These are phyloP conservation scores for Penicillium lagena DNA, from an alignment of 495 filamentous ascomycete genomes.

Conservation along the genomic window DNA sequence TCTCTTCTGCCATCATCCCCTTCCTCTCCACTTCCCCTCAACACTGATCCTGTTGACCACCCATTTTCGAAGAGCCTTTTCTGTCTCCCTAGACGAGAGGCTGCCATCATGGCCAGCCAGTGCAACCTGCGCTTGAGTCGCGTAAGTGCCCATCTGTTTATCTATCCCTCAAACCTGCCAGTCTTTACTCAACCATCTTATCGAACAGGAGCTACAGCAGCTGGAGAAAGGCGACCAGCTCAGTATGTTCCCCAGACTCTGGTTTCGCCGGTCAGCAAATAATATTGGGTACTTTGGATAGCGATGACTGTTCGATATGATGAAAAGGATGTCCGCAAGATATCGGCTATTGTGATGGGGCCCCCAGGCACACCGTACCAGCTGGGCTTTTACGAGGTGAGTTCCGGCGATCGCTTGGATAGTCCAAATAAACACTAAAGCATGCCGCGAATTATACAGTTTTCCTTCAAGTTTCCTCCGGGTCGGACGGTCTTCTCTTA, in stretches of 20 bases:
- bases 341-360: constrained; percentile 84
- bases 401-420: constrained; percentile 1
- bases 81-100: not conserved
- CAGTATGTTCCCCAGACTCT: constrained; percentile 1
- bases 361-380: constrained; percentile 95
- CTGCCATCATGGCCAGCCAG: constrained; percentile 9
- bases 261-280: not conserved
- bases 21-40: too few species aligned
- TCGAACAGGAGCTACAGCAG: constrained; percentile 10
- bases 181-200: too few species aligned
- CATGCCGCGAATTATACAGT: constrained; percentile 13
- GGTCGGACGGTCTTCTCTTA: constrained; percentile 7
- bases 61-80: not conserved
- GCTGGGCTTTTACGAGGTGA: constrained; percentile 92
- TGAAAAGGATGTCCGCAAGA: constrained; percentile 81
- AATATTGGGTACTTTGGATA: constrained; percentile 3
- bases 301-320: constrained; percentile 58
- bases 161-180: too few species aligned
- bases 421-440: not conserved
- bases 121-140: constrained; percentile 11
- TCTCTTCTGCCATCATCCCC: too few species aligned
- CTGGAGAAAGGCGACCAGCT: constrained; percentile 11
- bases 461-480: constrained; percentile 28
- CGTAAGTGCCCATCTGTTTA: constrained; percentile 1
- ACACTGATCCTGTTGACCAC: not conserved